Conservation (phyloP, 2,329 filamentous ascomycete species). For the Aspergillus pseudoglaucus region DNA sequence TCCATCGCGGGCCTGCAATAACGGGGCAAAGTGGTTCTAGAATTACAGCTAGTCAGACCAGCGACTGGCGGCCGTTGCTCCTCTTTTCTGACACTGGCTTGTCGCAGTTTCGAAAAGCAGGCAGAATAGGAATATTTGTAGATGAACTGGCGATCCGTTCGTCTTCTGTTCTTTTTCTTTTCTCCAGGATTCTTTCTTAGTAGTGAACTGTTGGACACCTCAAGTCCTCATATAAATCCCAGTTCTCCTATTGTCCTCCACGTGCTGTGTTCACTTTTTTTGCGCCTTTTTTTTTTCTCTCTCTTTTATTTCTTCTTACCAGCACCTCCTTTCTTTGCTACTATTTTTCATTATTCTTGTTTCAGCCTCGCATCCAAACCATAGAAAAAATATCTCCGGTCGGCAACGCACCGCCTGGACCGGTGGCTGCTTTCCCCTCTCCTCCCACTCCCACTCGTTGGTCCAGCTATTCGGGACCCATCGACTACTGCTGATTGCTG, state of each 20-base stretch:
- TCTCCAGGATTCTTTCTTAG: no score
- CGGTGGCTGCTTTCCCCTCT: neutral
- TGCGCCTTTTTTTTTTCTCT: neutral
- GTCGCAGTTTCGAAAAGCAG: constrained; percentile 5
- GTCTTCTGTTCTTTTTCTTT: no score
- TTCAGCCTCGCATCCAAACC: neutral
- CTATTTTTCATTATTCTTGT: neutral
- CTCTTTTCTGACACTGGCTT: neutral
- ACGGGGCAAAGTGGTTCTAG: no score
- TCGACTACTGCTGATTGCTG: no score
- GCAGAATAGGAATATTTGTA: neutral
- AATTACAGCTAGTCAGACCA: no score
- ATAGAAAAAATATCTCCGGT: no score
- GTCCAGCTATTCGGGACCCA: neutral
- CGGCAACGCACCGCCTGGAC: neutral
- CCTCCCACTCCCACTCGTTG: no score
- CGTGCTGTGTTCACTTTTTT: neutral
- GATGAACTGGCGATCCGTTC: no score
- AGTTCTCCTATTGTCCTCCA: neutral
- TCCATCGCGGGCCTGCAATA: no score
- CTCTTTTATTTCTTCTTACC: neutral
- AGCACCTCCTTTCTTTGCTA: neutral
- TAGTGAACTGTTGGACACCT: neutral
- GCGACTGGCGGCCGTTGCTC: no score
- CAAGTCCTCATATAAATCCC: neutral